Conservation (phyloP, 2,329 filamentous ascomycete genomes). For the Escovopsis weberi region DNA sequence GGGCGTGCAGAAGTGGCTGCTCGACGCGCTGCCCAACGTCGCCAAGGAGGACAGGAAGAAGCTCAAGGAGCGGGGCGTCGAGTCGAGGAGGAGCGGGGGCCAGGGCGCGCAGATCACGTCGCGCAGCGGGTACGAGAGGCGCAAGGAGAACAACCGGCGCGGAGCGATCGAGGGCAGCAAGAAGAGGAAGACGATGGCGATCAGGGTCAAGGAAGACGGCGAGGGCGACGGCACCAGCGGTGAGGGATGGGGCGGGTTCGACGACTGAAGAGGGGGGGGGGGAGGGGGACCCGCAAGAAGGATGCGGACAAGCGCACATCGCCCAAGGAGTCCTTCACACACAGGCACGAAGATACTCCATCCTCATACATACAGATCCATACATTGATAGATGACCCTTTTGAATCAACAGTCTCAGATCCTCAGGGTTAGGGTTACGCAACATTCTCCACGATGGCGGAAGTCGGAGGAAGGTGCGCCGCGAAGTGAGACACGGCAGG, state of each 20-base stretch:
- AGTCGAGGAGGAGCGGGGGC: constrained; percentile 40
- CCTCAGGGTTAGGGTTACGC: too few species aligned
- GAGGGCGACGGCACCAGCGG: constrained; percentile 7
- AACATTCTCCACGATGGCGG: too few species aligned
- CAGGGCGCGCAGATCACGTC: constrained; percentile 57
- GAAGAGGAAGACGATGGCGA: constrained; percentile 34
- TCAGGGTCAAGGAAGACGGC: constrained; percentile 8
- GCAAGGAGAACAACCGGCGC: constrained; percentile 49
- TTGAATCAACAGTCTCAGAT: too few species aligned
- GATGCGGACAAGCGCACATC: too few species aligned
- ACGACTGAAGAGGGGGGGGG: constrained; percentile 17
- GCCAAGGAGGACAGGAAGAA: constrained; percentile 73
- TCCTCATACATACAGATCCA: background rate
- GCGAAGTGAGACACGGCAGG: too few species aligned
- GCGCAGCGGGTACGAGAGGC: constrained; percentile 62
- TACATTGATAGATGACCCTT: too few species aligned
- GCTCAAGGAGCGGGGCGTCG: constrained; percentile 69
- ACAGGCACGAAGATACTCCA: background rate
- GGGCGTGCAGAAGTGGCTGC: constrained; percentile 67
- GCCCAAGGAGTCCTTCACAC: background rate
- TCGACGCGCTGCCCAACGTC: constrained; percentile 73
- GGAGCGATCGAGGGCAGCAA: constrained; percentile 50
- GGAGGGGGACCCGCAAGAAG: too few species aligned
- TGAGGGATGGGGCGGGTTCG: constrained; percentile 35
- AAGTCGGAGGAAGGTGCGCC: too few species aligned